phyloP scores from a whole-genome alignment of 345 rosid genomes.

The Syzygium oleosum region DNA sequence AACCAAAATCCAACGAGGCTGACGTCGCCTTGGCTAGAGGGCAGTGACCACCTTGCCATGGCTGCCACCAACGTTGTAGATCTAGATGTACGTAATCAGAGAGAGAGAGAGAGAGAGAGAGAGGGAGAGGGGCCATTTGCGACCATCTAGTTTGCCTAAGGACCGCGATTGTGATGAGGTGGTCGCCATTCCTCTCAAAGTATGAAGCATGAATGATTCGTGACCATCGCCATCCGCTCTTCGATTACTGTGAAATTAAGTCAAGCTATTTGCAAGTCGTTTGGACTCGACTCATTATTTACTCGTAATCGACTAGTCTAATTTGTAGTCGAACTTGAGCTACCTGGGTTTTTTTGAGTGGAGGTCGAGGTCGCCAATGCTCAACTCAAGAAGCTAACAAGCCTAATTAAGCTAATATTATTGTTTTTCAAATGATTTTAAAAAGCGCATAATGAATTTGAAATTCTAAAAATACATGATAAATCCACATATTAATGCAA shows the following conservation, averaged over 20 bases:
- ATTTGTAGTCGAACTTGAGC: background rate
- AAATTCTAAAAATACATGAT: too few relatives aligned
- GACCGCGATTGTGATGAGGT: accelerated
- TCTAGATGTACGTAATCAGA: background rate
- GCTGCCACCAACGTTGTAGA: background rate
- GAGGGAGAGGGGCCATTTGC: background rate
- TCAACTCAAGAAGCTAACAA: background rate
- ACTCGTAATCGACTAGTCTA: background rate
- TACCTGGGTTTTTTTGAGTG: background rate
- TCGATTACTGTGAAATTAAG: background rate
- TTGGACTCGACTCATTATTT: background rate
- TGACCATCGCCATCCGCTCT: background rate
- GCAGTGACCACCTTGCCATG: accelerated
- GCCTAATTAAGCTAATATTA: too few relatives aligned
- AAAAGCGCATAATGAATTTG: too few relatives aligned
- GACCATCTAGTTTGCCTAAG: accelerated
- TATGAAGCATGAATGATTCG: background rate
- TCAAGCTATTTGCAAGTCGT: background rate
- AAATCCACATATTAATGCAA: too few relatives aligned
- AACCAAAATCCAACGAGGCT: accelerated
- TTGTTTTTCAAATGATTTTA: too few relatives aligned
- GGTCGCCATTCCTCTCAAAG: background rate
- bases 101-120: background rate
- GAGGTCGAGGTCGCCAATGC: background rate
- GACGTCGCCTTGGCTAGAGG: background rate